These are phyloP conservation scores for Elongisporangium prolatum DNA, from an alignment of 352 stramenopile genomes.

Conservation along the genomic window DNA sequence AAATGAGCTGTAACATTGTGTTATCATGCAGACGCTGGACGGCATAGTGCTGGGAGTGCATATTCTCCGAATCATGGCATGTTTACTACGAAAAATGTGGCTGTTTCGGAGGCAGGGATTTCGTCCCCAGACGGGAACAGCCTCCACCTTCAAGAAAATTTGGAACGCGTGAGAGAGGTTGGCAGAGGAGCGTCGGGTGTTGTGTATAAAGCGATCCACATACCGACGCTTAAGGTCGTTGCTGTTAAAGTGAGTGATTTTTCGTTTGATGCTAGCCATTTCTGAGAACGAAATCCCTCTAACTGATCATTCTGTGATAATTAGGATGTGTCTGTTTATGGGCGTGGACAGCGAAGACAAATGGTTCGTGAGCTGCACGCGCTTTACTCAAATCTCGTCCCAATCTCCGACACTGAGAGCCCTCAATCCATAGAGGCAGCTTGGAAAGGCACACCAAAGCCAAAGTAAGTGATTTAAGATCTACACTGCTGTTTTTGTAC, in stretches of 20 bases:
- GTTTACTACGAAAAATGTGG: slow-evolving; percentile 82
- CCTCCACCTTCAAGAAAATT: slow-evolving; percentile 80
- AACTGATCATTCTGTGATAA: slow-evolving; percentile 5
- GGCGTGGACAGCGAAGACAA: slow-evolving; percentile 76
- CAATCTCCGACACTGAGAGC: slow-evolving; percentile 49
- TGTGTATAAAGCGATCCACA: slow-evolving; percentile 90
- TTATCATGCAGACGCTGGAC: slow-evolving; percentile 29
- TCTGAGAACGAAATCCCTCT: slow-evolving; percentile 3
- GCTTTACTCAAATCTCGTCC: slow-evolving; percentile 86
- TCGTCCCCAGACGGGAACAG: slow-evolving; percentile 73
- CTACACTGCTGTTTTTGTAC: not conserved
- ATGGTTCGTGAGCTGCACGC: slow-evolving; percentile 89
- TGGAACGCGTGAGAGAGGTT: slow-evolving; percentile 75
- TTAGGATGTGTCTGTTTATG: slow-evolving; percentile 84
- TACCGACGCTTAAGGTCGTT: slow-evolving; percentile 87
- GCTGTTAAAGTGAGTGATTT: slow-evolving; percentile 69
- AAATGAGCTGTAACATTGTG: slow-evolving; percentile 7
- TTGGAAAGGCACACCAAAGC: slow-evolving; percentile 25
- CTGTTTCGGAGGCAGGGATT: slow-evolving; percentile 81
- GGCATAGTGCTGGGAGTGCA: slow-evolving; percentile 70
- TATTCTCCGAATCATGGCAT: slow-evolving; percentile 86
- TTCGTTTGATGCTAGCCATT: not conserved
- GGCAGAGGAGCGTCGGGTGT: slow-evolving; percentile 78
- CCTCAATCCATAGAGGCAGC: slow-evolving; percentile 13
- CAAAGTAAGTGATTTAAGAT: slow-evolving; percentile 25